These are phyloP conservation scores for Gossypium schwendimanii DNA, from an alignment of 441 rosid genomes.

Conservation along the genomic window DNA sequence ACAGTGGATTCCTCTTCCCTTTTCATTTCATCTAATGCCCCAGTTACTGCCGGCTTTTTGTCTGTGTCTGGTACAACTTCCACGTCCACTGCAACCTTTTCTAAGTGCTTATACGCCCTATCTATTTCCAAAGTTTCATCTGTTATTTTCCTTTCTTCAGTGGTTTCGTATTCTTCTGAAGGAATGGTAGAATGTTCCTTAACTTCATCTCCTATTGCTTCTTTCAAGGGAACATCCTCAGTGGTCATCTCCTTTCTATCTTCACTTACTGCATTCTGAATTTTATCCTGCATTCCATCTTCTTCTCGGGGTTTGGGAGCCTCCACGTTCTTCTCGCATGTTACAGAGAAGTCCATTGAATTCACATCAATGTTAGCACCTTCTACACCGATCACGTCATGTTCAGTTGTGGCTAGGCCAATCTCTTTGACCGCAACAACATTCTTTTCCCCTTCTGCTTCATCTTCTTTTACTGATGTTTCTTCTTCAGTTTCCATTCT, in stretches of 20 bases:
- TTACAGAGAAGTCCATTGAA: slow-evolving; percentile 8
- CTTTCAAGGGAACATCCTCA: neutral
- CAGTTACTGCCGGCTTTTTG: neutral
- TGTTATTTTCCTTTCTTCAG: slow-evolving; percentile 17
- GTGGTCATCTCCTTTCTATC: slow-evolving; percentile 6
- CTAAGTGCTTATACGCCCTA: slow-evolving; percentile 13
- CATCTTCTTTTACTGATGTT: slow-evolving; percentile 10
- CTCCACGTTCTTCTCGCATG: neutral
- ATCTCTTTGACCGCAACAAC: slow-evolving; percentile 16
- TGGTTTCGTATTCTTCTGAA: slow-evolving; percentile 17
- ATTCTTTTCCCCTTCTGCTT: slow-evolving; percentile 20
- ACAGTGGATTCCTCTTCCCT: neutral
- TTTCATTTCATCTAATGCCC: slow-evolving; percentile 15
- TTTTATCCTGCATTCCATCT: slow-evolving; percentile 14
- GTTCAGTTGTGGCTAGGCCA: slow-evolving; percentile 5
- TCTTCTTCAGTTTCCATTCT: slow-evolving; percentile 22
- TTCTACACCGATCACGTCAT: neutral
- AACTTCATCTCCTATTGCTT: slow-evolving; percentile 15
- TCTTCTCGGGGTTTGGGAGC: slow-evolving; percentile 4
- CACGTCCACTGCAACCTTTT: neutral
- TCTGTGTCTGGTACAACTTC: neutral
- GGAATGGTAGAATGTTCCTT: slow-evolving; percentile 10
- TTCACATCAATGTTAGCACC: slow-evolving; percentile 13
- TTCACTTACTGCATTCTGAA: slow-evolving; percentile 14
- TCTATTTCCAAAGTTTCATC: slow-evolving; percentile 11